Conservation (phyloP, 371 early-diverging fungal genomes). For the Mucor saturninus region DNA sequence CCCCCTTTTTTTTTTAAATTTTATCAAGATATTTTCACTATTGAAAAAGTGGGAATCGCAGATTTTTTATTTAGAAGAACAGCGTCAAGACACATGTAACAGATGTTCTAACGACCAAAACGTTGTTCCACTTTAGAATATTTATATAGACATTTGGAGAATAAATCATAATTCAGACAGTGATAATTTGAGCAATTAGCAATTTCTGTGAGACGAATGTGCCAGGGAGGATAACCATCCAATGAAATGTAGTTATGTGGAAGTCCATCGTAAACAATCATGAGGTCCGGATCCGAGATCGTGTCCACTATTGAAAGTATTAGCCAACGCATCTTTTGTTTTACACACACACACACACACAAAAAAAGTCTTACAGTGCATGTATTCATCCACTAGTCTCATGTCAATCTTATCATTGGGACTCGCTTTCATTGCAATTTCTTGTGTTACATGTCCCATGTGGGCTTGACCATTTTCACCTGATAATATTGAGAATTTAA, state of each 20-base stretch:
- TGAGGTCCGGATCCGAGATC: slow-evolving; percentile 62
- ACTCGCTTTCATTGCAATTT: slow-evolving; percentile 23
- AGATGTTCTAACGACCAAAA: slow-evolving; percentile 41
- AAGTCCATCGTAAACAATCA: slow-evolving; percentile 63
- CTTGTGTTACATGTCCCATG: slow-evolving; percentile 33
- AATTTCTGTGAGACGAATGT: slow-evolving; percentile 63
- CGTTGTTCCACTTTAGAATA: slow-evolving; percentile 60
- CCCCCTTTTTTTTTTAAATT: no score
- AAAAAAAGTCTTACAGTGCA: slow-evolving; percentile 34
- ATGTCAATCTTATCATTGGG: slow-evolving; percentile 34
- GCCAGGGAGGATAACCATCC: slow-evolving; percentile 72
- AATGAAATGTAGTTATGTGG: slow-evolving; percentile 58
- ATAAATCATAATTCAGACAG: slow-evolving; percentile 47
- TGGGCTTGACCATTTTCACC: slow-evolving; percentile 36
- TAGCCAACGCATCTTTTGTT: not conserved
- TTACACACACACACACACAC: not conserved
- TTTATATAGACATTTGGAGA: slow-evolving; percentile 47
- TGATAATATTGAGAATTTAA: slow-evolving; percentile 43
- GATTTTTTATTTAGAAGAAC: not conserved
- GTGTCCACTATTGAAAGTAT: slow-evolving; percentile 14
- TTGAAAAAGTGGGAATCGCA: no score
- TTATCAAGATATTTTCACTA: no score
- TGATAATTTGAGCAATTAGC: slow-evolving; percentile 33
- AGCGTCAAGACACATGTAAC: not conserved
- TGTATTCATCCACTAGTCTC: slow-evolving; percentile 33